A percentile compares a stretch with the other conserved stretches of the same genome.
Evolutionary conservation across 129 eudicot species (phyloP).

Genomic region (Chrysanthemum makinoi): DNA sequence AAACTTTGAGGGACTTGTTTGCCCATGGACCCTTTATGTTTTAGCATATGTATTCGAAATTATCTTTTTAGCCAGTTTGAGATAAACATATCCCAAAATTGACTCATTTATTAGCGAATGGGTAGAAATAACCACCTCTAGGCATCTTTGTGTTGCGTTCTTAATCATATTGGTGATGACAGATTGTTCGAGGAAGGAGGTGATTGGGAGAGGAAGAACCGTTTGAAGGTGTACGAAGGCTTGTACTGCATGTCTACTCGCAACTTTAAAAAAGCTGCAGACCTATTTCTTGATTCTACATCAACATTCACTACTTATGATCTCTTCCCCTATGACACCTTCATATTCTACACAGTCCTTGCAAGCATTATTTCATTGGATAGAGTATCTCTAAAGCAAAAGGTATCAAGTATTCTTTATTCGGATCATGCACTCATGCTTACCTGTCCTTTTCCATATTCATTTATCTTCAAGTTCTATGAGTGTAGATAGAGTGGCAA

Average conservation of each 20-base stretch:
- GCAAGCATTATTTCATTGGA: slow-evolving; percentile 89
- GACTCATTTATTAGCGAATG: background rate
- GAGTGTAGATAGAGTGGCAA: too few relatives aligned
- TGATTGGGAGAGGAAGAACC: slow-evolving; percentile 99
- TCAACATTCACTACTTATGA: slow-evolving; percentile 90
- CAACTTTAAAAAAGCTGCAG: slow-evolving; percentile 82
- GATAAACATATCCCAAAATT: background rate
- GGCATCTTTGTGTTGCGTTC: background rate
- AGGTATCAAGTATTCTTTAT: slow-evolving; percentile 38
- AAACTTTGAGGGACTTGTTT: background rate
- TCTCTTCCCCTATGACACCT: slow-evolving; percentile 90
- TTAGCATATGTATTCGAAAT: background rate
- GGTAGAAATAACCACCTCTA: background rate
- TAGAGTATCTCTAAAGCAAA: slow-evolving; percentile 89
- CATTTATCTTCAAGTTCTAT: too few relatives aligned
- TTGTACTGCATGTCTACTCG: slow-evolving; percentile 92
- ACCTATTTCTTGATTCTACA: slow-evolving; percentile 74
- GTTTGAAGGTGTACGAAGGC: slow-evolving; percentile 95
- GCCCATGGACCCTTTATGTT: background rate
- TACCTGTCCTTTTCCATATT: background rate
- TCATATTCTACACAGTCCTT: slow-evolving; percentile 88
- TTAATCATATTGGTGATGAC: slow-evolving; percentile 39
- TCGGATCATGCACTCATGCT: background rate
- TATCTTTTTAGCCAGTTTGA: background rate
- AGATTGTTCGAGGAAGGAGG: slow-evolving; percentile 98